Base-by-base conservation (phyloP, 768 basidiomycete species). In the Hysterangium stoloniferum region DNA sequence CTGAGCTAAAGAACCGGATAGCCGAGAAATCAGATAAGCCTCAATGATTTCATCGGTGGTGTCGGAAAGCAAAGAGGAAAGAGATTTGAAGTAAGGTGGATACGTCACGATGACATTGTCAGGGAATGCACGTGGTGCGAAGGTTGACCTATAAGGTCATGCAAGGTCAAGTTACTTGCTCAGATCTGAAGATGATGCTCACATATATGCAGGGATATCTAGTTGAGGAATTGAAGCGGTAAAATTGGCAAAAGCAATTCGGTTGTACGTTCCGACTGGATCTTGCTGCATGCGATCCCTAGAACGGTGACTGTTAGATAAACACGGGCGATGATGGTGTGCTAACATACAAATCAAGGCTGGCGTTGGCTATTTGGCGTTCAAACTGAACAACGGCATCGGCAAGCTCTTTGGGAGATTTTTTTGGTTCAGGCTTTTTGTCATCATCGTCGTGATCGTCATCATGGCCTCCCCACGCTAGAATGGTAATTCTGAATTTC, bases 251-350 rank as follows among this genome's bases (percentile, higher is more conserved):
- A 92, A 70, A 2, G 77, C 70, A 35, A 77, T 73, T 5, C 91
- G 92, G 62, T 98, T 98, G 66, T 99, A 97, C 0, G 90, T 86
- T 38, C 73, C 82, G 40, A 89, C 71, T 2, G 94, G 94, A 62
- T 97, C 84, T 64, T 84, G 80, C 54, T 77, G 74, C 38, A 86
- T 68, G 28, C 82, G 71, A 59, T 84, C 86, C 22, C 82, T 84
- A 54, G 29, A 34, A 56, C 3, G 27, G n/a, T n/a, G n/a, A n/a
- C n/a, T 24, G 55, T 20, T 58, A 40, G 20, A 48, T 36, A 43
- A 27, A n/a, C 25, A 13, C 36, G 4, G 7, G 19, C 2, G 4
- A 36, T 19, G 20, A 6, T 34, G 11, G 33, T 34, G 33, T 4
- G n/a, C 11, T 24, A 15, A 64, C 83, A 64, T 58, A 88, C 79